Percentiles rank a stretch among this genome's conserved stretches.
Evolutionary conservation across 805 yeast species (phyloP).

Genomic region (Candida suzukii): DNA sequence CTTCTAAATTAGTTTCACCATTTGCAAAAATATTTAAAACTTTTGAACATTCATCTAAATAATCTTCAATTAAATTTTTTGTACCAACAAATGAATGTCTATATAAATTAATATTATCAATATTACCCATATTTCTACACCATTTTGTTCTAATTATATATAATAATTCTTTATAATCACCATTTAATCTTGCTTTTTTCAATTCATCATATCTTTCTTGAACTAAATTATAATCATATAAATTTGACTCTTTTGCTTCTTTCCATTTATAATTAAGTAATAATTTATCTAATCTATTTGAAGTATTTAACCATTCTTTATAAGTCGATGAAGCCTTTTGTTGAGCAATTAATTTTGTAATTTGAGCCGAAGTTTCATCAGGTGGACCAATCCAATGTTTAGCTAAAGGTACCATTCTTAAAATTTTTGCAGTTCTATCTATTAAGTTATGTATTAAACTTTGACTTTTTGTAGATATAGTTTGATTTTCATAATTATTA

Average conservation of each 20-base stretch:
- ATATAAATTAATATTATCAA: constrained; percentile 75
- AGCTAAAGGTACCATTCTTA: constrained; percentile 24
- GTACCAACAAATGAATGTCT: constrained; percentile 82
- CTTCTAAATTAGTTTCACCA: constrained; percentile 44
- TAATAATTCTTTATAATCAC: constrained; percentile 55
- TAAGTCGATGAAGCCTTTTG: constrained; percentile 41
- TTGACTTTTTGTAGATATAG: too few relatives aligned
- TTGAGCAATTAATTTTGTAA: constrained; percentile 32
- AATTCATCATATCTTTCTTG: constrained; percentile 45
- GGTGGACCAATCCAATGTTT: constrained; percentile 32
- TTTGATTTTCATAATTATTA: not conserved
- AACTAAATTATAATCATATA: constrained; percentile 69
- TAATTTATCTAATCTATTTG: constrained; percentile 56
- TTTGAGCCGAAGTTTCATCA: constrained; percentile 28
- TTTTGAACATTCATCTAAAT: constrained; percentile 65
- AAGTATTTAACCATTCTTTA: constrained; percentile 59
- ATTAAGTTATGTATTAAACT: not conserved
- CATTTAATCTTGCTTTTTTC: constrained; percentile 45
- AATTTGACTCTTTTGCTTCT: constrained; percentile 43
- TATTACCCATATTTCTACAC: constrained; percentile 79
- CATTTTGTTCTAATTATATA: constrained; percentile 80
- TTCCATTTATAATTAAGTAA: constrained; percentile 73
- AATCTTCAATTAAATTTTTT: constrained; percentile 74
- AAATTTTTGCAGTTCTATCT: constrained; percentile 21
- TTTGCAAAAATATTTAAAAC: constrained; percentile 33